These are phyloP conservation scores for Diatrype stigma DNA, from an alignment of 2,329 filamentous ascomycete genomes.

Conservation along the genomic window DNA sequence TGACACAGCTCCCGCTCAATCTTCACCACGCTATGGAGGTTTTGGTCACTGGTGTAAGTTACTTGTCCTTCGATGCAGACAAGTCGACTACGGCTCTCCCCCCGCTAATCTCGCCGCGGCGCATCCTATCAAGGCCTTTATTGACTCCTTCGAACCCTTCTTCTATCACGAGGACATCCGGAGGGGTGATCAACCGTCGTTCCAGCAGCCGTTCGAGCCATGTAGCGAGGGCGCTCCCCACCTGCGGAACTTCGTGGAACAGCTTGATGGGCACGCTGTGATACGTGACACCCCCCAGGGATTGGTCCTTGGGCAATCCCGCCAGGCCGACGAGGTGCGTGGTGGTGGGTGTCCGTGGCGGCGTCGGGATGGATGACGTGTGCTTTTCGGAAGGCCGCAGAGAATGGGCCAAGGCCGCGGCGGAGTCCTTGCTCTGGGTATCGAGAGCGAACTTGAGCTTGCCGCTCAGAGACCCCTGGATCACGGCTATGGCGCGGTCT, in stretches of 20 bases:
- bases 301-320: constrained; percentile 57
- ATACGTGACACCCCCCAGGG: constrained; percentile 42
- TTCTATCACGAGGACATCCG: constrained; percentile 61
- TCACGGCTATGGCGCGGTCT: constrained; percentile 59
- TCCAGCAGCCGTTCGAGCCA: constrained; percentile 67
- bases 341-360: constrained; percentile 35
- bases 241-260: constrained; percentile 62
- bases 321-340: constrained; percentile 64
- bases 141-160: constrained; percentile 66
- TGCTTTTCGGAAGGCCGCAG: constrained; percentile 31
- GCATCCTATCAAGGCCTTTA: constrained; percentile 60
- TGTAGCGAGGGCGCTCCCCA: constrained; percentile 58
- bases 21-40: too few relatives aligned
- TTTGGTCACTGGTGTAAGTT: too few relatives aligned
- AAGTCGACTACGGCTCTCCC: constrained; percentile 53
- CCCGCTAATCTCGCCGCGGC: constrained; percentile 62
- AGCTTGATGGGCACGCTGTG: constrained; percentile 72
- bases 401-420: constrained; percentile 51
- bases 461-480: constrained; percentile 53
- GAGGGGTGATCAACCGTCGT: constrained; percentile 48
- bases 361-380: constrained; percentile 26
- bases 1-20: too few relatives aligned
- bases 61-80: neutral
- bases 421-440: constrained; percentile 61
- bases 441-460: constrained; percentile 65